Base-by-base conservation (phyloP, 305 asterid species). In the Andrographis paniculata region DNA sequence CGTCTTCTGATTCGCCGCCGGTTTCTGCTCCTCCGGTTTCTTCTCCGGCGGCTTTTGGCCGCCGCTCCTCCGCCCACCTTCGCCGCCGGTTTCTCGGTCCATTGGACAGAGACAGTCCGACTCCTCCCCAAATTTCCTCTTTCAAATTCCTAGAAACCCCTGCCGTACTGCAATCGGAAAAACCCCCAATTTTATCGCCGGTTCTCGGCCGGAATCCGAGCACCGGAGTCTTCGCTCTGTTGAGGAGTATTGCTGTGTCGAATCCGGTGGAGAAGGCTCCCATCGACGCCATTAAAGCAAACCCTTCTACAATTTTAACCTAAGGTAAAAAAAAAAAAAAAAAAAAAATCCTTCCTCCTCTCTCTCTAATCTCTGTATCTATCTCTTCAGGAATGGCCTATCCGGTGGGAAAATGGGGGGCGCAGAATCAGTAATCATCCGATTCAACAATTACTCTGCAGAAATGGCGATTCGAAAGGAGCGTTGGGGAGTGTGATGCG, bases 261-360 rank as follows among this genome's bases (percentile, higher is more conserved):
- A 75, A 41, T n/a, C 63, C 82, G 55, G 80, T 39, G 31, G 82
- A 72, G 48, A 78, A 68, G 17, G 77, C 65, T 51, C 76, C 84
- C 71, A 68, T 71, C 11, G 85, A 69, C 56, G 79, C 76, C 80
- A 73, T 75, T 41, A 0, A 68, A 24, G 8, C 30, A n/a, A n/a
- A n/a, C n/a, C n/a, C n/a, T n/a, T n/a, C n/a, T n/a, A n/a, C n/a
- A n/a, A n/a, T n/a, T n/a, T n/a, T n/a, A n/a, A n/a, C n/a, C n/a
- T n/a, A n/a, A n/a, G n/a, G n/a, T n/a, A n/a, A n/a, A n/a, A n/a
- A n/a, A n/a, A n/a, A n/a, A n/a, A n/a, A n/a, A n/a, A n/a, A n/a
- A n/a, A n/a, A n/a, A n/a, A n/a, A n/a, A n/a, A n/a, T n/a, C n/a
- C n/a, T n/a, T n/a, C n/a, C n/a, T n/a, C n/a, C n/a, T n/a, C n/a